These are phyloP conservation scores for Scutellaria baicalensis DNA, from an alignment of 257 asterid genomes.

Conservation along the genomic window DNA sequence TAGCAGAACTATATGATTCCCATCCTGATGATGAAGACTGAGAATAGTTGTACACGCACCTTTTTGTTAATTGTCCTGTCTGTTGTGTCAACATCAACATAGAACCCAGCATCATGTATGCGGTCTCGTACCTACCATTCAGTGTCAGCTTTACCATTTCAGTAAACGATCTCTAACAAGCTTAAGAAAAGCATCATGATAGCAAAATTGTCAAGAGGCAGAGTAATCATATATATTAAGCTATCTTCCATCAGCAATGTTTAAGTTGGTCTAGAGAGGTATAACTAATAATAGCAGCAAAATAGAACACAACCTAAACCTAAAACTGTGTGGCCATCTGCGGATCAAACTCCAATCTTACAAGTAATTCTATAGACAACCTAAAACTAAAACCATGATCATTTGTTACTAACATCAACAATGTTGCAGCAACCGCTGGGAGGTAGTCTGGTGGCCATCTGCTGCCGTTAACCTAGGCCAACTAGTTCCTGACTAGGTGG, in stretches of 20 bases:
- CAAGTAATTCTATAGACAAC: too few relatives aligned
- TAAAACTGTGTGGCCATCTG: too few relatives aligned
- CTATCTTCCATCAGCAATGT: neutral
- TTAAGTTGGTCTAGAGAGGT: neutral
- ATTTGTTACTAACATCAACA: too few relatives aligned
- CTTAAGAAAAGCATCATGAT: neutral
- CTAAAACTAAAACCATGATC: too few relatives aligned
- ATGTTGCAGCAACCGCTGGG: too few relatives aligned
- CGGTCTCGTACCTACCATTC: slow-evolving; percentile 55
- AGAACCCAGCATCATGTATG: slow-evolving; percentile 73
- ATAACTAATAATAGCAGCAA: neutral
- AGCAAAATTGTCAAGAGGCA: neutral
- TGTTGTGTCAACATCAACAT: slow-evolving; percentile 77
- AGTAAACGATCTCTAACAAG: neutral
- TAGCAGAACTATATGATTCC: neutral
- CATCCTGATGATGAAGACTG: neutral
- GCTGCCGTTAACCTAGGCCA: too few relatives aligned
- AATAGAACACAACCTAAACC: neutral
- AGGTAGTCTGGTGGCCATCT: too few relatives aligned
- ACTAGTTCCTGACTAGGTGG: too few relatives aligned
- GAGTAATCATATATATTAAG: neutral
- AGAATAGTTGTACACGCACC: slow-evolving; percentile 32
- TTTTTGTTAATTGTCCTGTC: slow-evolving; percentile 92
- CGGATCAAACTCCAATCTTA: too few relatives aligned
- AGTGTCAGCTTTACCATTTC: neutral